A percentile compares a stretch with the other conserved stretches of the same genome.
These are phyloP conservation scores for Ustilago tritici DNA, from an alignment of 1,284 basidiomycete species.

Conservation along the genomic window DNA sequence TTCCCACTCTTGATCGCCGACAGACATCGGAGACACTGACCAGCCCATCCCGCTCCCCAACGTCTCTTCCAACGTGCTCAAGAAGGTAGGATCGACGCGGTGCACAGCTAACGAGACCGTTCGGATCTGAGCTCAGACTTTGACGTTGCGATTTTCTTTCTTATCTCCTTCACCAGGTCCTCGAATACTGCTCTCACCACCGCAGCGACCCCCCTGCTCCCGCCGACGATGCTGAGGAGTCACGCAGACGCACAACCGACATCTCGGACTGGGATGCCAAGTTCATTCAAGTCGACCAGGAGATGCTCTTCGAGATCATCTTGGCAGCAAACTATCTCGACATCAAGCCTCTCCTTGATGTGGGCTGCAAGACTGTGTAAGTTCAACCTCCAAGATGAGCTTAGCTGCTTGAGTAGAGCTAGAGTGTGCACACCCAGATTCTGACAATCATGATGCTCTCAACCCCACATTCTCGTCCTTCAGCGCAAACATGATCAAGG, in stretches of 20 bases:
- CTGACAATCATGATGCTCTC: not conserved
- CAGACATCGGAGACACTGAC: conserved; percentile 69
- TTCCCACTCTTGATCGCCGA: not conserved
- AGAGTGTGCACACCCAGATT: not conserved
- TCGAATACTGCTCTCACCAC: conserved; percentile 99
- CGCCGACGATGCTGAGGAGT: conserved; percentile 81
- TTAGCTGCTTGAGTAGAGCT: not conserved
- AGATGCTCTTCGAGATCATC: conserved; percentile 99
- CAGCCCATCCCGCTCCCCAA: conserved; percentile 96
- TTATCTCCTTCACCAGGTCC: conserved; percentile 76
- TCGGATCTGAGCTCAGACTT: not conserved
- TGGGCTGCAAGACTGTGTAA: conserved; percentile 96
- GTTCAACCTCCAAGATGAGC: conserved; percentile 13
- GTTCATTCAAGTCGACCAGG: conserved; percentile 92
- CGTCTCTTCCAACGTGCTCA: conserved; percentile 93
- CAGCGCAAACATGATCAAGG: conserved; percentile 97
- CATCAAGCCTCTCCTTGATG: conserved; percentile 97
- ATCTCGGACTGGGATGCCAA: conserved; percentile 99
- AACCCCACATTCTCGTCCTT: not conserved
- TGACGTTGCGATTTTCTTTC: not conserved
- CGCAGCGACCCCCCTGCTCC: conserved; percentile 93
- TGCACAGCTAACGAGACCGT: not conserved
- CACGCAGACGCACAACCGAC: conserved; percentile 95
- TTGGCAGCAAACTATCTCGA: conserved; percentile 99
- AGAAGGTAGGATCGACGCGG: conserved; percentile 80